A percentile compares a stretch with the other conserved stretches of the same genome.
These are phyloP conservation scores for Symbiodinium pilosum DNA, from an alignment of 73 alveolate species.

Conservation along the genomic window DNA sequence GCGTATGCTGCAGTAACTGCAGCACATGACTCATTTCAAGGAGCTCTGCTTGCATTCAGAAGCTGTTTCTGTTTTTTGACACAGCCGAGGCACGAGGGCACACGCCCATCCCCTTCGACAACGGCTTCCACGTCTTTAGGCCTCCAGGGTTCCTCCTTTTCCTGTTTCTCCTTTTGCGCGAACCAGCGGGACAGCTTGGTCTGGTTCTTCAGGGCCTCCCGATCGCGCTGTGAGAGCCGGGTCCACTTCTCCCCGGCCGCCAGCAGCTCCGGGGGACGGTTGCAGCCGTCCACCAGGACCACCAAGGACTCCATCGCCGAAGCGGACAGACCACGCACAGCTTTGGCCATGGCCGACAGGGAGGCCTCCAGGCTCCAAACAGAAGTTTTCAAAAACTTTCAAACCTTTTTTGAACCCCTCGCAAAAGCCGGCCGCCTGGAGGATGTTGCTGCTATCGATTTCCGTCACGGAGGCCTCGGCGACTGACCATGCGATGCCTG, in stretches of 20 bases:
- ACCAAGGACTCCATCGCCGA: neutral
- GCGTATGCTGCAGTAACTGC: too few relatives aligned
- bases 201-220: slow-evolving; percentile 52
- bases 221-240: slow-evolving; percentile 21
- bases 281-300: slow-evolving; percentile 86
- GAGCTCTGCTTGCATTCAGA: neutral
- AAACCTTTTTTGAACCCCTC: neutral
- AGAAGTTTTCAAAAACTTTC: neutral
- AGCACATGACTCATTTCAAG: too few relatives aligned
- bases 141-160: neutral
- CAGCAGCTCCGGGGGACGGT: slow-evolving; percentile 68
- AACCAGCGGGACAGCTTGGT: slow-evolving; percentile 36
- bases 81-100: slow-evolving; percentile 24
- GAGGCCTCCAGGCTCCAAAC: slow-evolving; percentile 27
- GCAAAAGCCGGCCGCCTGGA: too few relatives aligned
- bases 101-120: slow-evolving; percentile 78
- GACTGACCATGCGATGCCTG: slow-evolving; percentile 25
- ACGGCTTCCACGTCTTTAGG: slow-evolving; percentile 51
- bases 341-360: slow-evolving; percentile 55
- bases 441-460: slow-evolving; percentile 36
- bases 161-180: neutral
- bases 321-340: slow-evolving; percentile 12
- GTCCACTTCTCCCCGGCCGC: slow-evolving; percentile 75
- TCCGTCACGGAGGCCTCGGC: slow-evolving; percentile 54
- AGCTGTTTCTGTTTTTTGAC: neutral